These are phyloP conservation scores for Syncephalis fuscata DNA, from an alignment of 371 early-diverging fungal species.

Conservation along the genomic window DNA sequence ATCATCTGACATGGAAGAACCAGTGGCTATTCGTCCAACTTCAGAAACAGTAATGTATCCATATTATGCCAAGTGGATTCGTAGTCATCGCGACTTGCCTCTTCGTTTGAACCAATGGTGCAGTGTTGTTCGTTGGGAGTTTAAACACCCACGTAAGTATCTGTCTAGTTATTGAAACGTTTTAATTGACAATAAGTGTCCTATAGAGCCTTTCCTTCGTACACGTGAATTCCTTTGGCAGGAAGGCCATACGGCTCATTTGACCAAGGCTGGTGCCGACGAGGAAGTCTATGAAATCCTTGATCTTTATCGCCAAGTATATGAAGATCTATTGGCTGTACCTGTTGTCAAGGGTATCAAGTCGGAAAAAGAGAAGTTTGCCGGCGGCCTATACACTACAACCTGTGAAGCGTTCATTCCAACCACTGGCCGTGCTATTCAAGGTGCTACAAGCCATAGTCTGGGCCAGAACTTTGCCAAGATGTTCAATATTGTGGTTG, in stretches of 20 bases:
- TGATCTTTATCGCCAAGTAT: constrained; percentile 92
- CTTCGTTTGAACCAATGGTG: constrained; percentile 99
- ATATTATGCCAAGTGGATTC: constrained; percentile 97
- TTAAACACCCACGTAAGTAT: constrained; percentile 89
- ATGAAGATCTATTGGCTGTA: constrained; percentile 96
- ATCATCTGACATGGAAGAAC: constrained; percentile 82
- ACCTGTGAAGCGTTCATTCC: constrained; percentile 99
- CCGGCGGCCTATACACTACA: constrained; percentile 97
- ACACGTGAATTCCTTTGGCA: constrained; percentile 99
- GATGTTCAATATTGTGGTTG: constrained; percentile 91
- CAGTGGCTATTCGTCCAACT: constrained; percentile 98
- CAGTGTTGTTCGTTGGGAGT: constrained; percentile 99
- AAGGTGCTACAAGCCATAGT: constrained; percentile 99
- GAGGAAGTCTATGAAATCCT: constrained; percentile 86
- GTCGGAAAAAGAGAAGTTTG: constrained; percentile 99
- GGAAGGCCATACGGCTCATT: constrained; percentile 99
- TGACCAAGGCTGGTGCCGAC: constrained; percentile 84
- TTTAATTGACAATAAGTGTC: neutral
- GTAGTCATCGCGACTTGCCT: constrained; percentile 97
- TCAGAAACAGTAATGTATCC: constrained; percentile 99
- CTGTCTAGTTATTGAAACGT: constrained; percentile 2
- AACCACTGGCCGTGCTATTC: constrained; percentile 96
- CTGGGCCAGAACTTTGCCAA: constrained; percentile 99
- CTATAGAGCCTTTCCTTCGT: constrained; percentile 89
- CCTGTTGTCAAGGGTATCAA: constrained; percentile 98